Evolutionary conservation across 768 basidiomycete genomes (phyloP), one percentile per base, ranked within the genome.

Genomic region (Mycena pura): DNA sequence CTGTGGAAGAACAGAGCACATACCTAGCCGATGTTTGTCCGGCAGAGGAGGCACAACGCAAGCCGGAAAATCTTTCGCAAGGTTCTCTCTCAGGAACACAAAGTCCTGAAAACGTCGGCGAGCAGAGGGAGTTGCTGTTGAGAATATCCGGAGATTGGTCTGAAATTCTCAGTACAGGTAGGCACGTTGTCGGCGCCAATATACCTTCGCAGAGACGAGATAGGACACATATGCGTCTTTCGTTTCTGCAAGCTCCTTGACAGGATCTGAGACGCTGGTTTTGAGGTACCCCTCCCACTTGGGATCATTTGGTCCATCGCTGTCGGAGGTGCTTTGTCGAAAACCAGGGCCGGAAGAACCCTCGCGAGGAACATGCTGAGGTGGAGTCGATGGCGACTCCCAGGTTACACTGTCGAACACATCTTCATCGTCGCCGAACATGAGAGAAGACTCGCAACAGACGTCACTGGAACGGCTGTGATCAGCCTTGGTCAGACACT

Each of bases 201-300:
- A 63, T 69, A 96, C 96, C 86, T 91, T 89, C 51, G 93, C 93
- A 31, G 86, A 83, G 36, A 99, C 94, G 27, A 94, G 79, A 74
- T 99, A 99, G 38, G 95, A 96, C 47, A 97, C 94, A 77, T 94
- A 98, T 62, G 93, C 90, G 72, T 99, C 96, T 79, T 97, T 98
- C 29, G 95, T 96, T 68, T 97, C 96, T 60, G 96, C 91, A 25
- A 98, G 84, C 74, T 98, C 96, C 74, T 96, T 98, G 63, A 95
- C 87, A 27, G 96, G 96, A 73, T 99, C 96, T 70, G 89, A 88
- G 65, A 99, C 95, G 44, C 81, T 79, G 24, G 90, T 91, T 49
- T 90, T 82, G 62, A 95, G 86, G 74, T 89, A 89, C 10, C 93
- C 93, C 73, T 94, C 93, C 93, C 93, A 95, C 76, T 93, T 94